Conservation (phyloP, 2,329 filamentous ascomycete genomes). For the Cyphellophora europaea region DNA sequence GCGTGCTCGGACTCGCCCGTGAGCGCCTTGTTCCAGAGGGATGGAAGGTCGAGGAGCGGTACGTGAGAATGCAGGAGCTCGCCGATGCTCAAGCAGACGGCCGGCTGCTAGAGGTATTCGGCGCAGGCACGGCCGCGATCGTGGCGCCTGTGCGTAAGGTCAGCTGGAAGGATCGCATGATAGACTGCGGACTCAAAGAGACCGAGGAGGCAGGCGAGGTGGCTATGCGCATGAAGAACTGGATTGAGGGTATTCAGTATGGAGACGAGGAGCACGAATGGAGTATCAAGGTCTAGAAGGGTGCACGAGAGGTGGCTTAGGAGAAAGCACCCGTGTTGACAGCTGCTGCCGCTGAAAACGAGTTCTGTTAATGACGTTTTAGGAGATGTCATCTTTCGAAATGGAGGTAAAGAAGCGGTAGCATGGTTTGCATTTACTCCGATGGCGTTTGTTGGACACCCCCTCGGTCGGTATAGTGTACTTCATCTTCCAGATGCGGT, state of each 20-base stretch:
- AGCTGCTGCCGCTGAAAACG: no score
- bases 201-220: constrained; percentile 81
- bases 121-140: constrained; percentile 85
- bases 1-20: constrained; percentile 72
- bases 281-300: constrained; percentile 50
- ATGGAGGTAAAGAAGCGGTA: no score
- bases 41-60: constrained; percentile 81
- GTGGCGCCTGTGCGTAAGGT: constrained; percentile 86
- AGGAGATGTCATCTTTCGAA: no score
- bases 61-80: constrained; percentile 84
- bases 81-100: constrained; percentile 74
- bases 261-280: constrained; percentile 86
- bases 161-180: constrained; percentile 71
- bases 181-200: constrained; percentile 74
- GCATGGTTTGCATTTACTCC: no score
- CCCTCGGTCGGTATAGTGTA: no score
- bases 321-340: no score
- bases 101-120: constrained; percentile 84
- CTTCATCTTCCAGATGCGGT: no score
- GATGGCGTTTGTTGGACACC: no score
- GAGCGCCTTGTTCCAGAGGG: constrained; percentile 77
- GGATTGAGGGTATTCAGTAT: constrained; percentile 94
- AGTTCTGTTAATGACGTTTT: no score
- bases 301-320: no score
- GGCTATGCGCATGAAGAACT: constrained; percentile 80